Evolutionary conservation across 208 protist genomes (phyloP).

Genomic region (Crithidia mellificae): DNA sequence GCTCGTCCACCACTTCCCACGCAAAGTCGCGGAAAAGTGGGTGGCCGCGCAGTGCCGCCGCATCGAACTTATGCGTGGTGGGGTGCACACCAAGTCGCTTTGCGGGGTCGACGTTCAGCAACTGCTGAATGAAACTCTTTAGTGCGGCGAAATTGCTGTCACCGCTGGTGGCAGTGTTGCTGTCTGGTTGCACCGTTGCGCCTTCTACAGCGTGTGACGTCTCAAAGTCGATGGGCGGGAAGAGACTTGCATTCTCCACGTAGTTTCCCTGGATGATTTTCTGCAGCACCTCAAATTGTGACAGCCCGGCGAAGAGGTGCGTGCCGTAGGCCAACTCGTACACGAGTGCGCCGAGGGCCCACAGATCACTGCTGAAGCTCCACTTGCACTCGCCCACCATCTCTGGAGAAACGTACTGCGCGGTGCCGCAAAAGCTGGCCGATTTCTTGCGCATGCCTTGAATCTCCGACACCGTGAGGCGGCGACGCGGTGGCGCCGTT

Average conservation of each 20-base stretch:
- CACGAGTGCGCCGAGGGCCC: conserved; percentile 93
- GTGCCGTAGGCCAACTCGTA: conserved; percentile 91
- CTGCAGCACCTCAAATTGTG: conserved; percentile 72
- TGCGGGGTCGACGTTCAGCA: conserved; percentile 68
- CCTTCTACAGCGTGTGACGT: neutral
- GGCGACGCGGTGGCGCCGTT: conserved; percentile 32
- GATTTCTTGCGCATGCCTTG: conserved; percentile 78
- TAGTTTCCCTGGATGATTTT: conserved; percentile 59
- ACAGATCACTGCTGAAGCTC: conserved; percentile 94
- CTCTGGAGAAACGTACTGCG: conserved; percentile 95
- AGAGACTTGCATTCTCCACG: conserved; percentile 29
- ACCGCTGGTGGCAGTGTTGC: neutral
- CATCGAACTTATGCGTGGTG: conserved; percentile 52
- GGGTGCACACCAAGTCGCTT: conserved; percentile 72
- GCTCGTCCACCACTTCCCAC: conserved; percentile 63
- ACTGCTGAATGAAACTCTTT: conserved; percentile 65
- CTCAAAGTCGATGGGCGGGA: conserved; percentile 54
- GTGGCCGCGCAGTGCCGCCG: conserved; percentile 60
- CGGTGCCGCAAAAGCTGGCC: conserved; percentile 90
- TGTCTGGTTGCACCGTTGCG: neutral
- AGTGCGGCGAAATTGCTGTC: conserved; percentile 43
- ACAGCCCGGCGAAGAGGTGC: conserved; percentile 79
- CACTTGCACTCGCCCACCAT: conserved; percentile 90
- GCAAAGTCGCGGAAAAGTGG: conserved; percentile 72
- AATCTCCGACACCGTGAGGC: conserved; percentile 81